These are phyloP conservation scores for Aaosphaeria arxii DNA, from an alignment of 2,329 filamentous ascomycete species.

Conservation along the genomic window DNA sequence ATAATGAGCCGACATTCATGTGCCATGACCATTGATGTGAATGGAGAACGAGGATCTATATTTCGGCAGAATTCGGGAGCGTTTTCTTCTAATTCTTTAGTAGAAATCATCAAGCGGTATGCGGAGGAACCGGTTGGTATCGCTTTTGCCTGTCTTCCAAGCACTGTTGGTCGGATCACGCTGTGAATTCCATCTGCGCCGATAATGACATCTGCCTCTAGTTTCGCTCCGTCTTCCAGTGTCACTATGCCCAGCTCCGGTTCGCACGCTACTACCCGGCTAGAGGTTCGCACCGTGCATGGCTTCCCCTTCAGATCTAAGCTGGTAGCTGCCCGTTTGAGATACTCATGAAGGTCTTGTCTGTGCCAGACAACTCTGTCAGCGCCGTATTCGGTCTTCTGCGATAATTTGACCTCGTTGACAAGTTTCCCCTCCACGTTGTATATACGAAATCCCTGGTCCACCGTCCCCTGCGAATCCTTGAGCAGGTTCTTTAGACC, in stretches of 20 bases:
- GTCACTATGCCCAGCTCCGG: too few relatives aligned
- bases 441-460: slow-evolving; percentile 38
- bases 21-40: too few relatives aligned
- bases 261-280: too few relatives aligned
- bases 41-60: too few relatives aligned
- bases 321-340: slow-evolving; percentile 45
- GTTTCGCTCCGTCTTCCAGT: slow-evolving; percentile 41
- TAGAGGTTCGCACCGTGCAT: too few relatives aligned
- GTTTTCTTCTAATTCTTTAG: too few relatives aligned
- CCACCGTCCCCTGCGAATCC: slow-evolving; percentile 30
- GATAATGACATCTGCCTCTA: slow-evolving; percentile 49
- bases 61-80: too few relatives aligned
- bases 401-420: slow-evolving; percentile 28
- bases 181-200: slow-evolving; percentile 43
- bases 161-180: too few relatives aligned
- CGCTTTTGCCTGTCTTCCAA: too few relatives aligned
- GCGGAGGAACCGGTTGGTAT: too few relatives aligned
- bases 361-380: slow-evolving; percentile 43
- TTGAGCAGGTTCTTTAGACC: slow-evolving; percentile 23
- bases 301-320: slow-evolving; percentile 25
- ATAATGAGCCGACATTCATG: too few relatives aligned
- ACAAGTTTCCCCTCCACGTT: slow-evolving; percentile 29
- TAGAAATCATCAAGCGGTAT: too few relatives aligned
- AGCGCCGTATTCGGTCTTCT: slow-evolving; percentile 33
- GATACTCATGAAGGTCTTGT: slow-evolving; percentile 40